Conservation (phyloP, 1,139 yeast species). For the Hanseniaspora uvarum region DNA sequence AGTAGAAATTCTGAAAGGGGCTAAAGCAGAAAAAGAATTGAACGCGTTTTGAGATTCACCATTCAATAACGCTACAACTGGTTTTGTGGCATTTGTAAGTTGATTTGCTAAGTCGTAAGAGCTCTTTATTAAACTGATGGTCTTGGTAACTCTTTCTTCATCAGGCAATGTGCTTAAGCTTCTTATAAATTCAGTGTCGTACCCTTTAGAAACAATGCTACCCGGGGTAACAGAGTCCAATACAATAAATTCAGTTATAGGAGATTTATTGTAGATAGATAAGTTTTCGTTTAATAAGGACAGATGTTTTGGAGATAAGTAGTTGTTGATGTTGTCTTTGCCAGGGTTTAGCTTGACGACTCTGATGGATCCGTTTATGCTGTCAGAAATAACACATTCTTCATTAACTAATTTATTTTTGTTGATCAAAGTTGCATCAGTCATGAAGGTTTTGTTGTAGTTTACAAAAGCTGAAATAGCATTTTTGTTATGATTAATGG, state of each 20-base stretch:
- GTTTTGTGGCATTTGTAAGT: not conserved
- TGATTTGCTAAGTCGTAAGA: slow-evolving; percentile 4
- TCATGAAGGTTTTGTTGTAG: not conserved
- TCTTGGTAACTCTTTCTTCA: slow-evolving; percentile 3
- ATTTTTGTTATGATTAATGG: not conserved
- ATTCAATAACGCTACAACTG: slow-evolving; percentile 1
- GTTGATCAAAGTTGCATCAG: slow-evolving; percentile 12
- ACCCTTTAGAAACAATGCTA: slow-evolving; percentile 7
- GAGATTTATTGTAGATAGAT: not conserved
- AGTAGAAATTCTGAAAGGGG: slow-evolving; percentile 88
- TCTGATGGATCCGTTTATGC: slow-evolving; percentile 6
- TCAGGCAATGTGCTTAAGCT: not conserved
- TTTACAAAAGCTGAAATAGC: not conserved
- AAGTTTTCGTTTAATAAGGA: not conserved
- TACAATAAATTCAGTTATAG: slow-evolving; percentile 7
- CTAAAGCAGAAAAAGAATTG: slow-evolving; percentile 55
- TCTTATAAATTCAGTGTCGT: not conserved
- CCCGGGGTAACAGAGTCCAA: slow-evolving; percentile 8
- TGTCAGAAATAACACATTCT: not conserved
- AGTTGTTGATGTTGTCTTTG: not conserved
- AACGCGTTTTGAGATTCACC: slow-evolving; percentile 35
- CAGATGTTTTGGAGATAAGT: not conserved
- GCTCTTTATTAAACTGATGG: not conserved
- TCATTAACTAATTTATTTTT: slow-evolving; percentile 5
- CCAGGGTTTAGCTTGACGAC: slow-evolving; percentile 7